A percentile compares a stretch with the other conserved stretches of the same genome.
These are phyloP conservation scores for Fusarium bactridioides DNA, from an alignment of 2,329 filamentous ascomycete species.

Conservation along the genomic window DNA sequence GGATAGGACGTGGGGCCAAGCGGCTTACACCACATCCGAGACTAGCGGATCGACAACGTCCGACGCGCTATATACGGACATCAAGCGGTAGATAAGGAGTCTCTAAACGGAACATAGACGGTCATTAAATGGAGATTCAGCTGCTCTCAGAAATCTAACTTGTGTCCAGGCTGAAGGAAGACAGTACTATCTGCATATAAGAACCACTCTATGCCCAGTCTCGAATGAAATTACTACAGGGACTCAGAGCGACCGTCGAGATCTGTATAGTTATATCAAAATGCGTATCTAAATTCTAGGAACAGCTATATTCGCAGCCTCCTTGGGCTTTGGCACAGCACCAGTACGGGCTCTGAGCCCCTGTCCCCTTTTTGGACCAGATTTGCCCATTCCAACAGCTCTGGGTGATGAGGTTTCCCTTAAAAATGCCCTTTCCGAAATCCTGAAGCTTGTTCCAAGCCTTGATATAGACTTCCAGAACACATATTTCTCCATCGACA, in stretches of 20 bases:
- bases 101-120: not conserved
- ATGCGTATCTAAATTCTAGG: not conserved
- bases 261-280: not conserved
- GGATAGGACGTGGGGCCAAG: not conserved
- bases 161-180: not conserved
- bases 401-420: not conserved
- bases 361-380: not conserved
- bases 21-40: not conserved
- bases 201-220: not conserved
- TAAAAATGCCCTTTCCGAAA: not conserved
- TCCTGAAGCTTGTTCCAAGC: not conserved
- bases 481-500: not conserved
- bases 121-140: not conserved
- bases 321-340: not conserved
- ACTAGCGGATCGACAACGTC: not conserved
- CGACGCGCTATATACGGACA: not conserved
- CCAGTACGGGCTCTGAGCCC: not conserved
- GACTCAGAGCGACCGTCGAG: rapidly evolving
- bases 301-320: rapidly evolving
- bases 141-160: too few relatives aligned
- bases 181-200: not conserved
- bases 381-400: not conserved
- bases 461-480: not conserved
- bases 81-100: not conserved
- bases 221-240: not conserved